A percentile compares a stretch with the other conserved stretches of the same genome.
Conservation (phyloP, 2,329 filamentous ascomycete species). For the Chrysoporthe puriensis region DNA sequence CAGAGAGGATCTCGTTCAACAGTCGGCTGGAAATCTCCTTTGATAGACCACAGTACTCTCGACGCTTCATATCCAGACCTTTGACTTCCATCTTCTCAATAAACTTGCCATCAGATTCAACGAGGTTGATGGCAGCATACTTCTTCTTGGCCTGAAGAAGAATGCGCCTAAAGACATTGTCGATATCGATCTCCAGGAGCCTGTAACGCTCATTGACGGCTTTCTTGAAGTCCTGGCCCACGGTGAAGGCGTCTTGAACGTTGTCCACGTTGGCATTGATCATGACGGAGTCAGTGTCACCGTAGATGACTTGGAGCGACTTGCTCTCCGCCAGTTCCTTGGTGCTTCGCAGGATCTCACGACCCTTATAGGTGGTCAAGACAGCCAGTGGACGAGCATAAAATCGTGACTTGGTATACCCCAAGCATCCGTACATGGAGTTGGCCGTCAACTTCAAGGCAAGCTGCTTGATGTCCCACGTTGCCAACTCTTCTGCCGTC, state of each 20-base stretch:
- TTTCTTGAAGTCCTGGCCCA: constrained; percentile 93
- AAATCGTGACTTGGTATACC: constrained; percentile 95
- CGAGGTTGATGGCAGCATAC: constrained; percentile 94
- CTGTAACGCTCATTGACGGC: constrained; percentile 93
- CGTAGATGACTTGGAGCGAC: constrained; percentile 93
- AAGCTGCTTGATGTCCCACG: constrained; percentile 98
- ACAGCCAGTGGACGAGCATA: constrained; percentile 94
- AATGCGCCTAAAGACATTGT: constrained; percentile 93
- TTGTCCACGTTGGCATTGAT: constrained; percentile 98
- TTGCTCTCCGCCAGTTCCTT: constrained; percentile 94
- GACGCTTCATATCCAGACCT: constrained; percentile 94
- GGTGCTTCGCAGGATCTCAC: constrained; percentile 94
- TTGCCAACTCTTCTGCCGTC: constrained; percentile 82
- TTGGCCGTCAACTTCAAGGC: constrained; percentile 97
- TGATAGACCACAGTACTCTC: constrained; percentile 93
- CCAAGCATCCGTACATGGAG: constrained; percentile 99
- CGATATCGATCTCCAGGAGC: constrained; percentile 95
- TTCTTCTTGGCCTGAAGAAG: constrained; percentile 98
- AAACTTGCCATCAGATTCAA: constrained; percentile 86
- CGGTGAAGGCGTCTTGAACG: constrained; percentile 84
- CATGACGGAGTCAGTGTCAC: constrained; percentile 99
- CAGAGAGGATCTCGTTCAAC: constrained; percentile 92
- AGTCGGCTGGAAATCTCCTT: constrained; percentile 92
- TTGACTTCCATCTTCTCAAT: constrained; percentile 97
- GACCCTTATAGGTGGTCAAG: constrained; percentile 94